Evolutionary conservation across 2,329 filamentous ascomycete species (phyloP), one percentile per base, ranked within the genome.

Genomic region (Thielaviopsis ethacetica): DNA sequence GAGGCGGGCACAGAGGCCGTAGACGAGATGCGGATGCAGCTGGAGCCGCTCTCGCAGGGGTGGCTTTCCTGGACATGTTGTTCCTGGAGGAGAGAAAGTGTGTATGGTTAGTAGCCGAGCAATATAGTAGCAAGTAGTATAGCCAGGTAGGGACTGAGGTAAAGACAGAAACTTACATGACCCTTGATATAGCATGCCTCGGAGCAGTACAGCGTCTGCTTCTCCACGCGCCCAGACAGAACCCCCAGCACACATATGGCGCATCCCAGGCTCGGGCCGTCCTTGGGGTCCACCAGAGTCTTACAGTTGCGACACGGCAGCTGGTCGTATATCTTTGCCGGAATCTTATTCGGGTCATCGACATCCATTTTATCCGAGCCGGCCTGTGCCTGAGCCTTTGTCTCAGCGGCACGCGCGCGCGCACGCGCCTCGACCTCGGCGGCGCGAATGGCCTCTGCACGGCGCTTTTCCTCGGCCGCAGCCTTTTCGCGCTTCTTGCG

Each of bases 121-220:
- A 49, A n/a, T 13, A 22, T 38, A 27, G 22, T n/a, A 4, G 17
- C 17, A 44, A 44, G 13, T 34, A 12, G 17, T 41, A 5, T 22
- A 26, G 26, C 1, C 9, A 27, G 10, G n/a, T n/a, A n/a, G n/a
- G n/a, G n/a, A 34, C 4, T 44, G 17, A 7, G 17, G 10, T 17
- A 44, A 44, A 41, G n/a, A 44, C 38, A 44, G n/a, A 44, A 44
- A 70, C 73, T 65, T 66, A 77, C 76, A 54, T 73, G 70, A 55
- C 70, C 71, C 47, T 69, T 67, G 6, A 69, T 65, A 27, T 68
- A 68, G 62, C 75, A 77, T 24, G 67, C 67, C 6, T 72, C 68
- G 0, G 73, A 75, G 64, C 75, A 77, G 62, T 75, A 78, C 7
- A 75, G 65, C 1, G 71, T 72, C 59, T 74, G 63, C 30, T 66